Evolutionary conservation across 164 flowering plant genomes (phyloP).

Genomic region (Chloranthus sessilifolius): DNA sequence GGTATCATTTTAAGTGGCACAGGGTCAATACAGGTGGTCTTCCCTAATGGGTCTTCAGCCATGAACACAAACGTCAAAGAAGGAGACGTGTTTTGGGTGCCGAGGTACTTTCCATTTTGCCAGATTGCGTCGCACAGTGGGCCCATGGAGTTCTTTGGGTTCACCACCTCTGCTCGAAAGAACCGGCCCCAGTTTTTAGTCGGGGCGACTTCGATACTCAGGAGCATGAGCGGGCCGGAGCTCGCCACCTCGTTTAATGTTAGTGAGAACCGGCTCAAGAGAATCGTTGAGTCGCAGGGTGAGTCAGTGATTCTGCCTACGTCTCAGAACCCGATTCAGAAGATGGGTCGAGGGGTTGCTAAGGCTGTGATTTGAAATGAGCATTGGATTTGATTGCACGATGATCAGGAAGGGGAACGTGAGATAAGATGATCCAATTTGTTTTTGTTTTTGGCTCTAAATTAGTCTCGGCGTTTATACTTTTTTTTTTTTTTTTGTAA

Average conservation of each 20-base stretch:
- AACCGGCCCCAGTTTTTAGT: conserved; percentile 75
- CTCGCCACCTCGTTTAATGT: conserved; percentile 57
- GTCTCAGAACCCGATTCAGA: too few species aligned
- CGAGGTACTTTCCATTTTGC: conserved; percentile 79
- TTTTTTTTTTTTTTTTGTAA: too few species aligned
- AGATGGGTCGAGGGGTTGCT: too few species aligned
- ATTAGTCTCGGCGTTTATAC: too few species aligned
- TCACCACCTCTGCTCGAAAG: conserved; percentile 65
- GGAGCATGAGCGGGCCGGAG: conserved; percentile 44
- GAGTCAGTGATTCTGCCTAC: conserved; percentile 57
- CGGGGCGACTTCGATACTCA: conserved; percentile 54
- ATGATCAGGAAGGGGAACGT: too few species aligned
- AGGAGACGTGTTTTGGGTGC: conserved; percentile 77
- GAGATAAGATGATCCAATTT: too few species aligned
- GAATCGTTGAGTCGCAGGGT: conserved; percentile 35
- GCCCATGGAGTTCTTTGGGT: conserved; percentile 81
- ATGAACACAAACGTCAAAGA: conserved; percentile 46
- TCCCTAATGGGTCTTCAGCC: conserved; percentile 69
- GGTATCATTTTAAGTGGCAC: conserved; percentile 60
- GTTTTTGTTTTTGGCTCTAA: too few species aligned
- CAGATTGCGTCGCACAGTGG: conserved; percentile 69
- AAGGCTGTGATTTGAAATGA: too few species aligned
- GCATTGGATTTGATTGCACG: too few species aligned
- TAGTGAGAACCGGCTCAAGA: conserved; percentile 21
- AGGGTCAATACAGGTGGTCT: conserved; percentile 59